Base-by-base conservation (phyloP, 2,329 filamentous ascomycete genomes). In the Penicillium sp. region DNA sequence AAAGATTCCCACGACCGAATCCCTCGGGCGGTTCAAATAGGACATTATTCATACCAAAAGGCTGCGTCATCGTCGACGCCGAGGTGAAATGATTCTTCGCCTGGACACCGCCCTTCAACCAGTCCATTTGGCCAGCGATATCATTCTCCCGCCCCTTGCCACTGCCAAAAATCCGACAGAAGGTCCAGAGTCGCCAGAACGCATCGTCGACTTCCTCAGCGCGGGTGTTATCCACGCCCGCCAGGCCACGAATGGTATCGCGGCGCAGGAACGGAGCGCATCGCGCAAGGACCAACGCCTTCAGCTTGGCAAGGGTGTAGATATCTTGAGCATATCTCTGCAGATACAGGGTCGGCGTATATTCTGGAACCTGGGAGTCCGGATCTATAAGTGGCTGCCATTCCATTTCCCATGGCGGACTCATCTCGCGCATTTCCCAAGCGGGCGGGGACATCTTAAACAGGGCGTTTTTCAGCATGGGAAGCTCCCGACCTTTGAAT, bases 161-260 rank as follows among this genome's bases (percentile, higher is more conserved):
- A 48, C 77, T 79, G 1, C 85, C 85, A 51, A 88, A 88, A 32
- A 86, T 81, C 52, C 79, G 80, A 69, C 84, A 87, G 69, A 87
- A 88, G 0, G 81, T 85, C 84, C 85, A 87, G 31, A 88, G 81
- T 2, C 85, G 81, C 83, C 84, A 87, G 46, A 87, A 78, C 0
- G 85, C 84, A 67, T 85, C 79, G 55, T 86, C 82, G 26, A 87
- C 77, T 55, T 83, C 79, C 39, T 75, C 74, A 1, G 80, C 77
- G 9, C 78, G 76, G 2, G 69, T 62, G 9, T 76, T 72, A 42
- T 78, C 75, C 20, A 76, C 68, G 4, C 79, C 81, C 1, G 78
- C 73, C 3, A 87, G 74, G 2, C 82, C 83, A 22, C 73, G 71
- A 6, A 82, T 75, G 0, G 84, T 86, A 53, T 84, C 82, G 1